Evolutionary conservation across 495 filamentous ascomycete species (phyloP).

Genomic region (Aspergillus saccharolyticus): DNA sequence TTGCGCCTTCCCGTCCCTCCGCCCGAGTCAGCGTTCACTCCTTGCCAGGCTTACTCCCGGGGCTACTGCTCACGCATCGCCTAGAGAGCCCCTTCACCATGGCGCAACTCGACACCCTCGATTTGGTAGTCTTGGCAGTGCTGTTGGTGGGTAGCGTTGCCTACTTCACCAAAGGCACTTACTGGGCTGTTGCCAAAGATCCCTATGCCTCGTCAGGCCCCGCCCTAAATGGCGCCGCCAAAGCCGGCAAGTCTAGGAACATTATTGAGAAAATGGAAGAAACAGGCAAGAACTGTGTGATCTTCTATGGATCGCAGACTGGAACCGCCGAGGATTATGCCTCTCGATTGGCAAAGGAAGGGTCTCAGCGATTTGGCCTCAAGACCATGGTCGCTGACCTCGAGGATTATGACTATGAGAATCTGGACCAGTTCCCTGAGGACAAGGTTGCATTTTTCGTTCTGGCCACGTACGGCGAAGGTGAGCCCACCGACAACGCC

Average conservation of each 20-base stretch:
- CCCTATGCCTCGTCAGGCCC: constrained; percentile 73
- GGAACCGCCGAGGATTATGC: constrained; percentile 99
- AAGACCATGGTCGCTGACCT: constrained; percentile 98
- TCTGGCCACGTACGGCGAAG: constrained; percentile 95
- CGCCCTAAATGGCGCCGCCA: constrained; percentile 60
- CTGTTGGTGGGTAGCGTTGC: constrained; percentile 83
- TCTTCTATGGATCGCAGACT: constrained; percentile 98
- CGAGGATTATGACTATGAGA: constrained; percentile 97
- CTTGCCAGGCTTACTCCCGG: background rate
- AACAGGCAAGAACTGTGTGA: constrained; percentile 90
- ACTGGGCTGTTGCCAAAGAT: constrained; percentile 80
- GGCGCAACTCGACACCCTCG: constrained; percentile 94
- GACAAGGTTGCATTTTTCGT: constrained; percentile 95
- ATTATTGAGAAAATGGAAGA: constrained; percentile 96
- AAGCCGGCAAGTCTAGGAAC: constrained; percentile 84
- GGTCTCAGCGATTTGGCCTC: constrained; percentile 89
- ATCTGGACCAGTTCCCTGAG: constrained; percentile 79
- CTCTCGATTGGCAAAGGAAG: constrained; percentile 95
- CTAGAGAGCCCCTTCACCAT: constrained; percentile 43
- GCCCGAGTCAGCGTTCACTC: background rate
- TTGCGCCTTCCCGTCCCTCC: constrained; percentile 8
- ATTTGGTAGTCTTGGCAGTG: constrained; percentile 80
- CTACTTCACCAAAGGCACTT: constrained; percentile 95
- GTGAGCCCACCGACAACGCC: constrained; percentile 97
- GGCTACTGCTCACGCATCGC: constrained; percentile 1